Conservation (phyloP, 176 grass and related monocot species). For the Pontederia crassipes region DNA sequence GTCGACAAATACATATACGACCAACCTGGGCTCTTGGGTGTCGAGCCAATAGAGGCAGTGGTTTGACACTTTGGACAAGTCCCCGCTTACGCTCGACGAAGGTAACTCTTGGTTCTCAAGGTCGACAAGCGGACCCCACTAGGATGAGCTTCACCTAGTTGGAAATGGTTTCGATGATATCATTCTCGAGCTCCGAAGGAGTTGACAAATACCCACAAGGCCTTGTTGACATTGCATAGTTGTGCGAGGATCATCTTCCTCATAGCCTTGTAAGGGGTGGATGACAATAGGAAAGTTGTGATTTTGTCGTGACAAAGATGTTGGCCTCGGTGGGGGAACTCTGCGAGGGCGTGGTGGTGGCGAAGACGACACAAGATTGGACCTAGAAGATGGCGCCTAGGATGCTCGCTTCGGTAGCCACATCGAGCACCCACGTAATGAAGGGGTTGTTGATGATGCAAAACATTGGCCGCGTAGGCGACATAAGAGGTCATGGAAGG, state of each 20-base stretch:
- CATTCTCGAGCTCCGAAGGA: slow-evolving; percentile 68
- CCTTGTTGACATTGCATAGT: slow-evolving; percentile 39
- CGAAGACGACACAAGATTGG: slow-evolving; percentile 69
- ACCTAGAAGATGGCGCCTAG: slow-evolving; percentile 64
- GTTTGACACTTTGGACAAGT: slow-evolving; percentile 34
- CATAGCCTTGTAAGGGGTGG: slow-evolving; percentile 35
- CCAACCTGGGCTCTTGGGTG: slow-evolving; percentile 27
- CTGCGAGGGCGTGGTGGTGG: slow-evolving; percentile 32
- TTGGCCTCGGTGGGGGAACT: slow-evolving; percentile 42
- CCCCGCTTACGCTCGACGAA: slow-evolving; percentile 25
- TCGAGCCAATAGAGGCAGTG: slow-evolving; percentile 55
- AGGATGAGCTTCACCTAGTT: slow-evolving; percentile 32
- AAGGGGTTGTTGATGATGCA: slow-evolving; percentile 69
- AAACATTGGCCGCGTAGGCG: slow-evolving; percentile 28
- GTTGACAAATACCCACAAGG: slow-evolving; percentile 57
- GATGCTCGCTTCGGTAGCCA: slow-evolving; percentile 40
- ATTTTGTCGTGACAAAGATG: slow-evolving; percentile 24
- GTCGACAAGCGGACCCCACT: slow-evolving; percentile 53
- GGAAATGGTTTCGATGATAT: slow-evolving; percentile 27
- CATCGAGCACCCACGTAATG: slow-evolving; percentile 48
- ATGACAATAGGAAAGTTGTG: slow-evolving; percentile 61
- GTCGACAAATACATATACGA: slow-evolving; percentile 67
- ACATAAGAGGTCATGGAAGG: slow-evolving; percentile 26
- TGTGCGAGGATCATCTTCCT: slow-evolving; percentile 33
- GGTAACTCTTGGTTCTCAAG: background rate